A percentile compares a stretch with the other conserved stretches of the same genome.
phyloP scores from a whole-genome alignment of 1,284 basidiomycete genomes.

The Fomes fomentarius region DNA sequence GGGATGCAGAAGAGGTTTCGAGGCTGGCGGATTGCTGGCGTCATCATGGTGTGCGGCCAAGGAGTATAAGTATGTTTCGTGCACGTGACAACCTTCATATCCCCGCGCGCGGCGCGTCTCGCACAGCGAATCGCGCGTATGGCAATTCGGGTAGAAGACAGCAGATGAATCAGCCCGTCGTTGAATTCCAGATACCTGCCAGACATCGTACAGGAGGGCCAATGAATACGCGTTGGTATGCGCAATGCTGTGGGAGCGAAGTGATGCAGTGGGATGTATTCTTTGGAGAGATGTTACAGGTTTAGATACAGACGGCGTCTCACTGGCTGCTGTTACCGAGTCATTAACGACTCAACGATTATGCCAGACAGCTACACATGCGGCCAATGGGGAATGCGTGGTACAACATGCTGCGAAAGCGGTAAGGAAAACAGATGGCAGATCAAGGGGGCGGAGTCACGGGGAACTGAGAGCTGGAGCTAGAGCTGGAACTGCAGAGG shows the following conservation, averaged over 20 bases:
- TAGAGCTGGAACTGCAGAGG: neutral
- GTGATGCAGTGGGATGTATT: slow-evolving; percentile 7
- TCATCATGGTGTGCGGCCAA: slow-evolving; percentile 21
- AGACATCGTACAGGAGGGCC: neutral
- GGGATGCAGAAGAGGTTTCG: neutral
- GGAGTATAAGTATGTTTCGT: slow-evolving; percentile 19
- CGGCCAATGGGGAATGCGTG: slow-evolving; percentile 21
- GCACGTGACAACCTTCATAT: slow-evolving; percentile 22
- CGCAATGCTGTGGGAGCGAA: neutral
- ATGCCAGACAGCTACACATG: slow-evolving; percentile 21
- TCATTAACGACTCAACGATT: slow-evolving; percentile 18
- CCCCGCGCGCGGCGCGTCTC: slow-evolving; percentile 5
- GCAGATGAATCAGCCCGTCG: slow-evolving; percentile 21
- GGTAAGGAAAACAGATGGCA: neutral
- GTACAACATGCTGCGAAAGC: slow-evolving; percentile 23
- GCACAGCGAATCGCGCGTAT: slow-evolving; percentile 2
- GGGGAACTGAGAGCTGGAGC: neutral
- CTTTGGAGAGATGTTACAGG: neutral
- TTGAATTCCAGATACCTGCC: slow-evolving; percentile 23
- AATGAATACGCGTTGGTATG: slow-evolving; percentile 21
- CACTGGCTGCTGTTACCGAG: slow-evolving; percentile 19
- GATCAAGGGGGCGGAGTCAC: neutral
- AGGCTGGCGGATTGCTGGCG: slow-evolving; percentile 16
- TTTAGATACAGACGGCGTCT: slow-evolving; percentile 13
- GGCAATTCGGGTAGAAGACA: slow-evolving; percentile 10